Conservation (phyloP, 805 yeast genomes). For the Candida awuae region DNA sequence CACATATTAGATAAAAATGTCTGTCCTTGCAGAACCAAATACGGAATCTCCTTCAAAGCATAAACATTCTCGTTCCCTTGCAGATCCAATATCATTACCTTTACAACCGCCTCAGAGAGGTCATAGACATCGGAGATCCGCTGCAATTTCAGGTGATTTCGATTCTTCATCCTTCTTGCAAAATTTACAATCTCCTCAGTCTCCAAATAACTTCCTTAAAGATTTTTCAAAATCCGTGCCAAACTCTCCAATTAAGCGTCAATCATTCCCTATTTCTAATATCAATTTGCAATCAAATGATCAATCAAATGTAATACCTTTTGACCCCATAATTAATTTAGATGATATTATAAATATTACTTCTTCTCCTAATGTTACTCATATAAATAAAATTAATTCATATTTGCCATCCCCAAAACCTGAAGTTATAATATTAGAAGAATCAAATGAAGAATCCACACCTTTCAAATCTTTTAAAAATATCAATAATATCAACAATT, state of each 20-base stretch:
- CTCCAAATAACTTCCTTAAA: neutral
- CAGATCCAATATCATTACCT: constrained; percentile 6
- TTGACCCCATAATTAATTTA: constrained; percentile 29
- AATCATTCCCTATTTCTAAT: too few species aligned
- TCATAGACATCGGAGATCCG: constrained; percentile 79
- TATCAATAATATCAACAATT: constrained; percentile 4
- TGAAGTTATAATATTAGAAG: constrained; percentile 27
- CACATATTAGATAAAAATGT: too few species aligned
- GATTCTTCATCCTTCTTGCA: constrained; percentile 30
- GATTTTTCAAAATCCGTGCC: neutral
- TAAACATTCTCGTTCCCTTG: neutral
- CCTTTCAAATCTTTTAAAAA: constrained; percentile 1
- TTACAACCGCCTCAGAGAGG: constrained; percentile 34
- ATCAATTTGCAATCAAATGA: constrained; percentile 23
- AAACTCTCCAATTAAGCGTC: neutral
- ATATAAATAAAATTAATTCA: constrained; percentile 18
- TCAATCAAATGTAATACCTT: constrained; percentile 22
- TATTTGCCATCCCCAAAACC: constrained; percentile 25
- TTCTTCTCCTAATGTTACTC: constrained; percentile 5
- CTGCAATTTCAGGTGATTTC: constrained; percentile 84
- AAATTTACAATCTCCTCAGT: constrained; percentile 14
- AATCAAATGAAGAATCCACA: constrained; percentile 23
- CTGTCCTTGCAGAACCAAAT: too few species aligned
- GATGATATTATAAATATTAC: constrained; percentile 24
- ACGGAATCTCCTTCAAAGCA: neutral